These are phyloP conservation scores for Purshia tridentata DNA, from an alignment of 306 rosid species.

Conservation along the genomic window DNA sequence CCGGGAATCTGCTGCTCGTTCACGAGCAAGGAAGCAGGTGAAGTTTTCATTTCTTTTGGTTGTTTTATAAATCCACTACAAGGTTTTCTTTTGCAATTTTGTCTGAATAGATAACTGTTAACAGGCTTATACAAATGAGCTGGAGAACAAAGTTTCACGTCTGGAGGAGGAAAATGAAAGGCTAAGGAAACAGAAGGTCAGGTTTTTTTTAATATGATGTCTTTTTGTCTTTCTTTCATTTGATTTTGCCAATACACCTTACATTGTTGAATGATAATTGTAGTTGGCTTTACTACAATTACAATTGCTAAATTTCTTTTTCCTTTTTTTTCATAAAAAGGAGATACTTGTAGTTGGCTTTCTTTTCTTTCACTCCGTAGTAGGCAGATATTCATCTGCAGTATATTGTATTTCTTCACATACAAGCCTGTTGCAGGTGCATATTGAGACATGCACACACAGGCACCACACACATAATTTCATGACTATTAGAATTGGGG, in stretches of 20 bases:
- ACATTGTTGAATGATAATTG: neutral
- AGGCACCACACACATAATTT: neutral
- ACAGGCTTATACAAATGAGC: conserved; percentile 92
- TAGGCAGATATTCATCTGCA: neutral
- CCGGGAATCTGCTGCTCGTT: conserved; percentile 97
- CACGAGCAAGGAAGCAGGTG: conserved; percentile 98
- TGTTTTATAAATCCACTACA: neutral
- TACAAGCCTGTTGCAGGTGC: conserved; percentile 1
- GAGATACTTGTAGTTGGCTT: neutral
- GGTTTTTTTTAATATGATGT: conserved; percentile 29
- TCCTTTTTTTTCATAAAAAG: neutral
- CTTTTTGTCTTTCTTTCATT: conserved; percentile 15
- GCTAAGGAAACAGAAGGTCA: conserved; percentile 85
- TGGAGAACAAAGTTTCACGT: conserved; percentile 80
- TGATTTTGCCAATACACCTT: conserved; percentile 10
- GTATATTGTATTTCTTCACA: neutral
- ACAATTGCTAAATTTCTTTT: neutral
- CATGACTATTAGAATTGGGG: conserved; percentile 3
- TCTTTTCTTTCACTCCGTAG: neutral
- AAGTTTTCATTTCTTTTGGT: conserved; percentile 3
- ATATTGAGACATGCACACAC: neutral
- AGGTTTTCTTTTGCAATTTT: neutral
- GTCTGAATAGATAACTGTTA: conserved; percentile 13
- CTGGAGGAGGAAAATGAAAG: conserved; percentile 90
- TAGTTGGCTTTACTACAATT: neutral